phyloP scores from a whole-genome alignment of 257 asterid genomes.

The Solanum chaucha region DNA sequence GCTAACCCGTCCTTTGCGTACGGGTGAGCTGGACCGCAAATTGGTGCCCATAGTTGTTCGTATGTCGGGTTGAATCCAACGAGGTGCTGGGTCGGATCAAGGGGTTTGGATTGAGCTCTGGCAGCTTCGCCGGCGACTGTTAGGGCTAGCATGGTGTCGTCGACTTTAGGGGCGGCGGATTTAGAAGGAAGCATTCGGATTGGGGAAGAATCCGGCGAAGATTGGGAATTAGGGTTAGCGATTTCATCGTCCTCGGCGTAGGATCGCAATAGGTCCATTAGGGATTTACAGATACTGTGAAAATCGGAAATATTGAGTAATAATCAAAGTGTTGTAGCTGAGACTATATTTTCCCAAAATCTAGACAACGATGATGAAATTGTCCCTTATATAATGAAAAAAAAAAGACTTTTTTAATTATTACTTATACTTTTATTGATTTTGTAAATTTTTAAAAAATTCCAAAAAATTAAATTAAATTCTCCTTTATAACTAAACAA shows the following conservation, averaged over 20 bases:
- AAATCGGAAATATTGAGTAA: background rate
- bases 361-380: background rate
- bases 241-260: background rate
- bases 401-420: no score
- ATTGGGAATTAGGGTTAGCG: background rate
- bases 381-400: no score
- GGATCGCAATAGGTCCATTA: slow-evolving; percentile 25
- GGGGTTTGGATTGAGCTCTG: slow-evolving; percentile 45
- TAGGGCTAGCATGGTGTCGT: slow-evolving; percentile 84
- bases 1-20: slow-evolving; percentile 97
- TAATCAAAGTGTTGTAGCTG: background rate
- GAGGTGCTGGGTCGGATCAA: slow-evolving; percentile 85
- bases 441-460: background rate
- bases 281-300: background rate
- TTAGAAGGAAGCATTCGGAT: slow-evolving; percentile 58
- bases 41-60: slow-evolving; percentile 97
- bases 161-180: slow-evolving; percentile 88
- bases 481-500: background rate
- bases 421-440: no score
- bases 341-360: background rate
- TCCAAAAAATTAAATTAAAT: background rate
- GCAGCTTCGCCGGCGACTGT: slow-evolving; percentile 59
- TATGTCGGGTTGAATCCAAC: slow-evolving; percentile 85
- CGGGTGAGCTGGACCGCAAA: slow-evolving; percentile 89
- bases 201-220: slow-evolving; percentile 77